Base-by-base conservation (phyloP, 1,139 yeast genomes). In the Citeromyces siamensis region DNA sequence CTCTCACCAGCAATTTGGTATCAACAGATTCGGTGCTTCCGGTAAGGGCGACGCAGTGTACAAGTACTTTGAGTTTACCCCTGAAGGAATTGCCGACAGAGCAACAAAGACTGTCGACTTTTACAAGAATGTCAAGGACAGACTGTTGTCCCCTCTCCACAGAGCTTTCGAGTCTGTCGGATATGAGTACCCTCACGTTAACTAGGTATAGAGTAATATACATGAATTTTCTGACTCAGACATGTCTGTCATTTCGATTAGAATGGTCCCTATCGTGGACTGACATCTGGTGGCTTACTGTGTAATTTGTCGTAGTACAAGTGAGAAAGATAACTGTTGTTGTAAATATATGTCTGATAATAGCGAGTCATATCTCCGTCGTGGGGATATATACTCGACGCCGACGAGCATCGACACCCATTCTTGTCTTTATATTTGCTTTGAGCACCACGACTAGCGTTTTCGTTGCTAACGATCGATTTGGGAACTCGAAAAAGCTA, bases 1-100 rank as follows among this genome's bases (percentile, higher is more conserved):
- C 71, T 76, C 97, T 44, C 98, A 93, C 68, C 94, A 83, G 68
- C 94, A 86, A 62, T 84, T 90, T 56, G 96, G 97, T 62, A 72
- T 93, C 59, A 75, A 86, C 75, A 76, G 86, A 66, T 93, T 90
- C 58, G 99, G 99, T 73, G 94, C 93, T 47, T 86, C 97, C 44
- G 98, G 95, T 60, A 84, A 85, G 60, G 94, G 81, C 56, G 64
- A 66, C 43, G 85, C 82, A 44, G 73, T 90, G 43, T 93, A 77
- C 78, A 75, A 83, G 63, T 67, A 58, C 69, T 84, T 88, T 51
- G 95, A 75, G 47, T 90, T 93, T 71, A 88, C 95, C 40, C 81
- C 93, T 47, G 96, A 85, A 58, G 95, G 95, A 49, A 71, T 93
- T 61, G 90, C 94, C 52, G 68, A 72, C 55, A 85, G 88, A 64